phyloP scores from a whole-genome alignment of 2,329 filamentous ascomycete species.

The Polychaeton citri region DNA sequence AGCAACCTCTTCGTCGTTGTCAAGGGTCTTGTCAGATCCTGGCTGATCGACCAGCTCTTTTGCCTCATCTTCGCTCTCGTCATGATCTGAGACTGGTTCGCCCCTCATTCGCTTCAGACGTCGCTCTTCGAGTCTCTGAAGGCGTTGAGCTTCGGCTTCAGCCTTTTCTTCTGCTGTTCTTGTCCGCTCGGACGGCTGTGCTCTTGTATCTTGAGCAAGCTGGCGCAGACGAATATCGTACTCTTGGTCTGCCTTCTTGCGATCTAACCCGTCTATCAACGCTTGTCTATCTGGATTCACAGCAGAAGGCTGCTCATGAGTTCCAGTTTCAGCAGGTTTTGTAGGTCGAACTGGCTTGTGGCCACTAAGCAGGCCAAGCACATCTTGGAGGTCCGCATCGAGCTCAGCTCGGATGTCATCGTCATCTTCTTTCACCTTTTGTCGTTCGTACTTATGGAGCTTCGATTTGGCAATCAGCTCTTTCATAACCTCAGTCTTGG shows the following conservation, averaged over 20 bases:
- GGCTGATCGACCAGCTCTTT: constrained; percentile 19
- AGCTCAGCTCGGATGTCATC: constrained; percentile 74
- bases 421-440: constrained; percentile 84
- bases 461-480: constrained; percentile 98
- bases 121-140: constrained; percentile 73
- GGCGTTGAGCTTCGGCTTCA: constrained; percentile 59
- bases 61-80: constrained; percentile 27
- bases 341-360: constrained; percentile 33
- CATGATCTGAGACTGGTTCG: constrained; percentile 56
- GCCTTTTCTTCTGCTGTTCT: constrained; percentile 83
- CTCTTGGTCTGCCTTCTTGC: constrained; percentile 62
- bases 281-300: constrained; percentile 51
- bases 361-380: constrained; percentile 57
- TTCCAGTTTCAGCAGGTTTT: constrained; percentile 15
- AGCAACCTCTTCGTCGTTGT: constrained; percentile 22
- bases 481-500: constrained; percentile 94
- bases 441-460: constrained; percentile 83
- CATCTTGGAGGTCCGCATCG: constrained; percentile 66
- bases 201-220: constrained; percentile 70
- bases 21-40: constrained; percentile 12
- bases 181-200: constrained; percentile 72
- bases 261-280: constrained; percentile 46
- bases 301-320: constrained; percentile 25
- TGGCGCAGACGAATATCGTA: constrained; percentile 78
- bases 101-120: constrained; percentile 78